Conservation (phyloP, 23 red algal species). For the Gracilaria gracilis region DNA sequence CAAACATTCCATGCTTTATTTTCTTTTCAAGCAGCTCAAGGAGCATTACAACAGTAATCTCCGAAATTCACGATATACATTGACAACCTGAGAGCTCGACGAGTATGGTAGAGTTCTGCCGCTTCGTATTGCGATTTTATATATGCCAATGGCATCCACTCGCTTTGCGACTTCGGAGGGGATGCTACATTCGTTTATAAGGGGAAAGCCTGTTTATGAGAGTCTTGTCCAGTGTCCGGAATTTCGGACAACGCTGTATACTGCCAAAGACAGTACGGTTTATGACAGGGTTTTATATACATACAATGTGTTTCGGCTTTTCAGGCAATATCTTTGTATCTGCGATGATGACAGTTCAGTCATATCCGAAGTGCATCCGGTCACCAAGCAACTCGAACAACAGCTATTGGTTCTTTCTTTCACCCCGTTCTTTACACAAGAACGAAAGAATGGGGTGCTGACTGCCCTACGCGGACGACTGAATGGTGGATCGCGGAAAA, state of each 20-base stretch:
- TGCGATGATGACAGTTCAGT: neutral
- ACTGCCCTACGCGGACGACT: too few species aligned
- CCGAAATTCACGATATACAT: neutral
- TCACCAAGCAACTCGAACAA: neutral
- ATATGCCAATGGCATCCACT: neutral
- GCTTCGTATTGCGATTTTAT: neutral
- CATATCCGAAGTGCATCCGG: neutral
- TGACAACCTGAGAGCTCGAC: neutral
- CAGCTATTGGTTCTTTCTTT: neutral
- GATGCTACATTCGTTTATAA: neutral
- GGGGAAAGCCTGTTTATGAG: neutral
- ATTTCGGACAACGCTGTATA: neutral
- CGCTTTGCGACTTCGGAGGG: neutral
- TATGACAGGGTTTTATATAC: neutral
- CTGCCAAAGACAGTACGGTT: neutral
- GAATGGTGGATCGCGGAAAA: neutral
- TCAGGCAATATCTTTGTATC: neutral
- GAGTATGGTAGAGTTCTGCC: neutral
- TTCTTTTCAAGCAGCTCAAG: neutral
- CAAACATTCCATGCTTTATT: neutral
- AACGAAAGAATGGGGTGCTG: neutral
- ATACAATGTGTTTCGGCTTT: neutral
- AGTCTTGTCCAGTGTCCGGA: neutral
- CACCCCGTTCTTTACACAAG: neutral
- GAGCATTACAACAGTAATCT: neutral